Evolutionary conservation across 106 monocot genomes (phyloP).

Genomic region (Dendrobium chrysotoxum): DNA sequence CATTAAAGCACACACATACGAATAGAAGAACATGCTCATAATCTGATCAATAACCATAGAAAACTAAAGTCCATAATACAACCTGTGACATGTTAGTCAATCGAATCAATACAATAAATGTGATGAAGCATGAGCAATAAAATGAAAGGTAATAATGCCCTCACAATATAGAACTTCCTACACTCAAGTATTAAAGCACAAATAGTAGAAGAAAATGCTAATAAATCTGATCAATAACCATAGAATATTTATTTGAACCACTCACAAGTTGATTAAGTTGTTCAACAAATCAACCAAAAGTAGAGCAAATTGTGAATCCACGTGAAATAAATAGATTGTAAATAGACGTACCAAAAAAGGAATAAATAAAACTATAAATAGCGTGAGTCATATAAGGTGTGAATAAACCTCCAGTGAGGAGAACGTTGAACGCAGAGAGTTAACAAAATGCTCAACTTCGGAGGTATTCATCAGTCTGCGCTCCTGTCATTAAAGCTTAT

Average conservation of each 20-base stretch:
- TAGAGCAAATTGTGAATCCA: neutral
- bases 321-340: neutral
- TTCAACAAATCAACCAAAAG: neutral
- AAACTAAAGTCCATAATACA: neutral
- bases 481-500: constrained; percentile 47
- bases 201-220: neutral
- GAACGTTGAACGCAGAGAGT: constrained; percentile 78
- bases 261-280: neutral
- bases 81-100: neutral
- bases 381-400: neutral
- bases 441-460: constrained; percentile 70
- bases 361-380: neutral
- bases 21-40: neutral
- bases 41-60: neutral
- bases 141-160: neutral
- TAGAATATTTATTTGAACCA: neutral
- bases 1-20: neutral
- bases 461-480: constrained; percentile 53
- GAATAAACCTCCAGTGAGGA: constrained; percentile 69
- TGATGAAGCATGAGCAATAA: neutral
- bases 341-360: neutral
- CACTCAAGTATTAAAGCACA: neutral
- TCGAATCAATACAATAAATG: neutral
- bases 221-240: constrained; percentile 1
- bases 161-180: neutral